phyloP scores from a whole-genome alignment of 2,329 filamentous ascomycete genomes.

The Davidsoniella virescens region DNA sequence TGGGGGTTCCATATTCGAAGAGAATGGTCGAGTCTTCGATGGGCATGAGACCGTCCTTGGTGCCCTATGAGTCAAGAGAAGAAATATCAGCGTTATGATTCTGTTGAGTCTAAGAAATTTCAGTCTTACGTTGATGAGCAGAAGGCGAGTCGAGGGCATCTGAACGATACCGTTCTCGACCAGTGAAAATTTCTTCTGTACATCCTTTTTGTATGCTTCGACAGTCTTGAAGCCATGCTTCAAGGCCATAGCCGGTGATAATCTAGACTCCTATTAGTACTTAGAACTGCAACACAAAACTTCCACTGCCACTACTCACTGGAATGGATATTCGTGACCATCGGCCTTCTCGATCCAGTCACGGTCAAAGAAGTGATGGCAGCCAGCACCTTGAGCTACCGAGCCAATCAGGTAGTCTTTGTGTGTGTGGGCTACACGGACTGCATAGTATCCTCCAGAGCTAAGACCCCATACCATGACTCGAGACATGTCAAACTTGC shows the following conservation, averaged over 20 bases:
- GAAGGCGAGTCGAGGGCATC: constrained; percentile 35
- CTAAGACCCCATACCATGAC: constrained; percentile 50
- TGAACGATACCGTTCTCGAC: constrained; percentile 42
- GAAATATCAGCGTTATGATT: background rate
- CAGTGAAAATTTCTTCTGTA: constrained; percentile 45
- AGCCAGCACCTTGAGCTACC: constrained; percentile 42
- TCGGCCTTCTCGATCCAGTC: constrained; percentile 44
- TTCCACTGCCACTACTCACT: constrained; percentile 19
- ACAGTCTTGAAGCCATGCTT: constrained; percentile 45
- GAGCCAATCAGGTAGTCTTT: constrained; percentile 32
- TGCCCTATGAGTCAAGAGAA: constrained; percentile 27
- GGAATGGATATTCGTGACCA: constrained; percentile 50
- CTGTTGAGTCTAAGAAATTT: background rate
- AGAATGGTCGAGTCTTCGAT: constrained; percentile 51
- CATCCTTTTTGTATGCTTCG: constrained; percentile 37
- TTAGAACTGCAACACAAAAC: constrained; percentile 5
- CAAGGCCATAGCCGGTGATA: constrained; percentile 37
- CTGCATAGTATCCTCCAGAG: constrained; percentile 51
- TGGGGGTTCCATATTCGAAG: constrained; percentile 47
- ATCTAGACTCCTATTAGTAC: constrained; percentile 18
- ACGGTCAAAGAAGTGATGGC: constrained; percentile 35
- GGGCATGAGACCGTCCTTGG: constrained; percentile 47
- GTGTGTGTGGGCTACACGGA: constrained; percentile 54
- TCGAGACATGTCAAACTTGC: constrained; percentile 37
- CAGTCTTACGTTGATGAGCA: constrained; percentile 41